phyloP scores from a whole-genome alignment of 805 yeast genomes.

The Metschnikowia baotianmanensis region DNA sequence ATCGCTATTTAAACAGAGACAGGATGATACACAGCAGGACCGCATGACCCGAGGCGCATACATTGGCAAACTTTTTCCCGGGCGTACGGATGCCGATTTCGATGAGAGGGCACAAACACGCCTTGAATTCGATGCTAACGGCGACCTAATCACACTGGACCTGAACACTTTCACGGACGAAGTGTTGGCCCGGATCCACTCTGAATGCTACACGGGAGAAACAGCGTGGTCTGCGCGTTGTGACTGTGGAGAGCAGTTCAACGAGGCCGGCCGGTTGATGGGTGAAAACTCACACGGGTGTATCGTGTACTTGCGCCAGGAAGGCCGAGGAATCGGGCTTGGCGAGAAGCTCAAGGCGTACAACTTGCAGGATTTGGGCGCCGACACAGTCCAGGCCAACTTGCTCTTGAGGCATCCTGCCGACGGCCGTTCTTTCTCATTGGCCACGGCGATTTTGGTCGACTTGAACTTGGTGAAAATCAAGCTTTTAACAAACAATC shows the following conservation, averaged over 20 bases:
- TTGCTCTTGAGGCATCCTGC: constrained; percentile 93
- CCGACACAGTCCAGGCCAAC: constrained; percentile 97
- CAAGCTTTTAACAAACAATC: constrained; percentile 86
- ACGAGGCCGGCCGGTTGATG: constrained; percentile 94
- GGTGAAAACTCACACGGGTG: constrained; percentile 87
- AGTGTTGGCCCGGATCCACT: constrained; percentile 83
- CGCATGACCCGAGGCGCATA: constrained; percentile 99
- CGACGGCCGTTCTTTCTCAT: constrained; percentile 89
- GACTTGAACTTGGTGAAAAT: constrained; percentile 77
- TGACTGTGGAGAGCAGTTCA: constrained; percentile 99
- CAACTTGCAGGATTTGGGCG: constrained; percentile 95
- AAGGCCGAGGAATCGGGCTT: constrained; percentile 98
- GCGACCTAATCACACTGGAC: constrained; percentile 25
- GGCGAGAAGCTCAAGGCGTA: constrained; percentile 97
- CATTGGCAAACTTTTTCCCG: constrained; percentile 85
- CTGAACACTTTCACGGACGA: constrained; percentile 31
- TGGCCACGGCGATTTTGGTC: constrained; percentile 88
- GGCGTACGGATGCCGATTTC: constrained; percentile 66
- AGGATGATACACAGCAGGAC: constrained; percentile 81
- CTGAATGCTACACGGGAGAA: constrained; percentile 98
- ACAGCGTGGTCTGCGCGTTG: constrained; percentile 99
- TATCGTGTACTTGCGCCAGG: constrained; percentile 93
- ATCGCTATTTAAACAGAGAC: constrained; percentile 59
- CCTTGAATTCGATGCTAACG: constrained; percentile 32
- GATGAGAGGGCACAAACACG: constrained; percentile 37